Evolutionary conservation across 2,329 filamentous ascomycete species (phyloP).

Genomic region (Sclerotinia spermophila): DNA sequence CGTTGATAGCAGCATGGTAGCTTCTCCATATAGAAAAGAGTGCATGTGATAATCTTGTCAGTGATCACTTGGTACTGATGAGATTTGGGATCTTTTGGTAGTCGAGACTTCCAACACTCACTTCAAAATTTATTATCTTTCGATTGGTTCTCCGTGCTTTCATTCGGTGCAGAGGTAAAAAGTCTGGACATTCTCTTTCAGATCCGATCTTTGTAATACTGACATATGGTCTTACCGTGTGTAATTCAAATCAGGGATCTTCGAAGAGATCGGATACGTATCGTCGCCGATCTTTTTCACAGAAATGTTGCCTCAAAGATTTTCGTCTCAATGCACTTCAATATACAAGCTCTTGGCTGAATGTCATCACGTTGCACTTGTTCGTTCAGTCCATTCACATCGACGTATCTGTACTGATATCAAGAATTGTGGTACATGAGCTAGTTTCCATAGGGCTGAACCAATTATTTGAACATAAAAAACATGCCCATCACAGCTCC

Average conservation of each 20-base stretch:
- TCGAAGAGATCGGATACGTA: not conserved
- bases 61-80: not conserved
- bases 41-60: not conserved
- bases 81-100: not conserved
- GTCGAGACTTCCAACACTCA: not conserved
- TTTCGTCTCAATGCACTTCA: no score
- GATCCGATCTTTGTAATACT: no score
- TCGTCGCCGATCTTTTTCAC: not conserved
- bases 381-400: not conserved
- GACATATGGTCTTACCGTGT: not conserved
- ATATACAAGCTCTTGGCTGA: no score
- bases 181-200: no score
- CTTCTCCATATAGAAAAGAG: not conserved
- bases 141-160: not conserved
- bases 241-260: not conserved
- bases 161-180: no score
- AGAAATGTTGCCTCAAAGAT: not conserved
- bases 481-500: not conserved
- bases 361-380: not conserved
- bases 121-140: not conserved
- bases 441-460: not conserved
- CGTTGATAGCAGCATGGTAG: not conserved
- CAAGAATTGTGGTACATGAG: not conserved
- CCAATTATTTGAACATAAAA: not conserved
- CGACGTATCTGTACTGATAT: not conserved